Conservation (phyloP, 805 yeast species). For the Saccharomycopsis sp. region DNA sequence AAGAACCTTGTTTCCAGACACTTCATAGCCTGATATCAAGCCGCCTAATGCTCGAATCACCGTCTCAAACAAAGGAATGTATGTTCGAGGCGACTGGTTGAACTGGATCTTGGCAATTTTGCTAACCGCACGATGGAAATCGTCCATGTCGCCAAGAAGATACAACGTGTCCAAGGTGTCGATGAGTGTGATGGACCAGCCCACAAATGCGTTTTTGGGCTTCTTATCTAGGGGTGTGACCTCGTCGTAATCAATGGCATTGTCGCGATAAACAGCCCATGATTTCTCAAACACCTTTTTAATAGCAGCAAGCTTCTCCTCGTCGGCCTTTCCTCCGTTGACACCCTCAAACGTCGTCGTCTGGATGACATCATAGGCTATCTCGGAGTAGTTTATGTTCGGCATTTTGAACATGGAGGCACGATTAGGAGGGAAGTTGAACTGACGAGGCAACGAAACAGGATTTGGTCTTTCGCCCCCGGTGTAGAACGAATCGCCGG, state of each 20-base stretch:
- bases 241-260: conserved; percentile 44
- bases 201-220: conserved; percentile 36
- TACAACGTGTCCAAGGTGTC: conserved; percentile 48
- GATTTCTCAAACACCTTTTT: conserved; percentile 34
- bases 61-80: conserved; percentile 45
- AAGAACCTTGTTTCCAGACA: conserved; percentile 33
- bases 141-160: conserved; percentile 38
- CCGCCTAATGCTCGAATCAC: conserved; percentile 49
- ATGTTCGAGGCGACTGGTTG: conserved; percentile 32
- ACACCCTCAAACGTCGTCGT: conserved; percentile 23
- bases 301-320: conserved; percentile 28
- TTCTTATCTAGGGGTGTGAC: conserved; percentile 33
- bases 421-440: conserved; percentile 8
- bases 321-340: conserved; percentile 27
- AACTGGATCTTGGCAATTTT: conserved; percentile 36
- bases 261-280: conserved; percentile 38
- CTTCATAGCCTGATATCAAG: conserved; percentile 44
- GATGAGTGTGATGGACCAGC: conserved; percentile 45
- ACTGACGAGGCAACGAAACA: conserved; percentile 11
- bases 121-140: conserved; percentile 34
- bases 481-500: neutral
- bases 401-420: conserved; percentile 8
- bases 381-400: conserved; percentile 6
- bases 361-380: conserved; percentile 28
- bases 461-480: neutral